These are phyloP conservation scores for Huiozyma naganishii DNA, from an alignment of 805 yeast genomes.

Conservation along the genomic window DNA sequence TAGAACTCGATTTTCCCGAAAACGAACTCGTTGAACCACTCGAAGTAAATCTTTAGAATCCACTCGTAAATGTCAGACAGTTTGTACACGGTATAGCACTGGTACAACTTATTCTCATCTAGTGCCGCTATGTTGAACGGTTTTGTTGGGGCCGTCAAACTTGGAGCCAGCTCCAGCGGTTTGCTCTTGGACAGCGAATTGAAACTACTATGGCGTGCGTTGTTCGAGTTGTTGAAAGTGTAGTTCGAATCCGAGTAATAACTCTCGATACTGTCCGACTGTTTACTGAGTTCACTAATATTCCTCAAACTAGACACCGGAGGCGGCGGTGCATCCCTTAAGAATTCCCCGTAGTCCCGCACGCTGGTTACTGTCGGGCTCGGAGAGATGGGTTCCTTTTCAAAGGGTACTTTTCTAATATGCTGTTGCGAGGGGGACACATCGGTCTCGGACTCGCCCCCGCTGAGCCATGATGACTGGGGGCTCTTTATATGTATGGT, in stretches of 20 bases:
- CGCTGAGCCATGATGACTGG: not conserved
- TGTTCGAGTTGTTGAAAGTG: slow-evolving; percentile 23
- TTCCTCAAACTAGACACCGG: slow-evolving; percentile 12
- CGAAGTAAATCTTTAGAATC: slow-evolving; percentile 37
- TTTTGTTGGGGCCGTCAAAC: slow-evolving; percentile 38
- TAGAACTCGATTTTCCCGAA: slow-evolving; percentile 44
- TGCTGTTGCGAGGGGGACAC: not conserved
- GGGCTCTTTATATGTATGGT: not conserved
- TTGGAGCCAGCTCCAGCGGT: slow-evolving; percentile 25
- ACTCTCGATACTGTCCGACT: slow-evolving; percentile 25
- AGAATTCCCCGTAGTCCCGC: not conserved
- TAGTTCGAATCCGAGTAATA: slow-evolving; percentile 26
- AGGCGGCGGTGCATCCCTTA: slow-evolving; percentile 13
- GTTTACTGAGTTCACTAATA: slow-evolving; percentile 15
- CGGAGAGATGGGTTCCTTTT: slow-evolving; percentile 1
- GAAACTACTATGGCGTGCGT: slow-evolving; percentile 24
- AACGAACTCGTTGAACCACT: slow-evolving; percentile 43
- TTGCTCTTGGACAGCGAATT: slow-evolving; percentile 25
- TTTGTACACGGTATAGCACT: slow-evolving; percentile 37
- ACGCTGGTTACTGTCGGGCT: not conserved
- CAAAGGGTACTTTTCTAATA: slow-evolving; percentile 7
- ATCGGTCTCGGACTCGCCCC: not conserved
- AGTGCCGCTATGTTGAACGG: slow-evolving; percentile 46
- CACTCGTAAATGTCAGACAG: slow-evolving; percentile 42
- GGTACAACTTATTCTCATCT: slow-evolving; percentile 37